These are phyloP conservation scores for Globisporangium irregulare DNA, from an alignment of 352 stramenopile species.

Conservation along the genomic window DNA sequence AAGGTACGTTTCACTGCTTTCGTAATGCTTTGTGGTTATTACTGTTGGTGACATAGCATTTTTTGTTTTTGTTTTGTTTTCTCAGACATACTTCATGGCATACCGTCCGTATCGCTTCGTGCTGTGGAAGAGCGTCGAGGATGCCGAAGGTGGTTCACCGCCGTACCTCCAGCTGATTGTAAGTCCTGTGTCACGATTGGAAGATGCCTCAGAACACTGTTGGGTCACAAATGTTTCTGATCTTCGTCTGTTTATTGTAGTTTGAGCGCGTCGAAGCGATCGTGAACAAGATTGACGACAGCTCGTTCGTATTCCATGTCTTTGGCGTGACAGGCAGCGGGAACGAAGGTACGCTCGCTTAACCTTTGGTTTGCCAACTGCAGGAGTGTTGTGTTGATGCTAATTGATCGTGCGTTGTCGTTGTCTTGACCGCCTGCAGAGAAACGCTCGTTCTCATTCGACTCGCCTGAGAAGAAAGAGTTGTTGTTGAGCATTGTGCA, in stretches of 20 bases:
- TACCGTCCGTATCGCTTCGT: constrained; percentile 78
- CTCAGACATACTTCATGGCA: constrained; percentile 49
- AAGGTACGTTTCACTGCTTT: constrained; percentile 41
- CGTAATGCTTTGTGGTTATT: background rate
- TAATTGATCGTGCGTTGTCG: background rate
- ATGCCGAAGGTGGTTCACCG: constrained; percentile 52
- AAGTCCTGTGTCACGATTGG: constrained; percentile 10
- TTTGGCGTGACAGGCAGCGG: constrained; percentile 47
- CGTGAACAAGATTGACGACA: constrained; percentile 58
- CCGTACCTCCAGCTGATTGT: constrained; percentile 65
- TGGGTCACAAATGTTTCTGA: background rate
- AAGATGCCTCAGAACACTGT: background rate
- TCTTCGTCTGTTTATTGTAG: constrained; percentile 21
- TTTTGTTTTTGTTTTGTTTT: constrained; percentile 5
- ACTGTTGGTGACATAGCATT: background rate
- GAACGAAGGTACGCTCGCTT: constrained; percentile 30
- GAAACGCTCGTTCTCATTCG: constrained; percentile 66
- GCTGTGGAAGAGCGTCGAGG: constrained; percentile 76
- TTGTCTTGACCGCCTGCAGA: constrained; percentile 27
- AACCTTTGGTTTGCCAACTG: background rate
- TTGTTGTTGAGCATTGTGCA: constrained; percentile 42
- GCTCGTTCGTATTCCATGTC: constrained; percentile 59
- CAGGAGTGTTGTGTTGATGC: background rate
- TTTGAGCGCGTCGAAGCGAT: constrained; percentile 67
- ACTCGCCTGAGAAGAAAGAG: constrained; percentile 52